A percentile compares a stretch with the other conserved stretches of the same genome.
Conservation (phyloP, 164 flowering plant species). For the Taxillus chinensis region DNA sequence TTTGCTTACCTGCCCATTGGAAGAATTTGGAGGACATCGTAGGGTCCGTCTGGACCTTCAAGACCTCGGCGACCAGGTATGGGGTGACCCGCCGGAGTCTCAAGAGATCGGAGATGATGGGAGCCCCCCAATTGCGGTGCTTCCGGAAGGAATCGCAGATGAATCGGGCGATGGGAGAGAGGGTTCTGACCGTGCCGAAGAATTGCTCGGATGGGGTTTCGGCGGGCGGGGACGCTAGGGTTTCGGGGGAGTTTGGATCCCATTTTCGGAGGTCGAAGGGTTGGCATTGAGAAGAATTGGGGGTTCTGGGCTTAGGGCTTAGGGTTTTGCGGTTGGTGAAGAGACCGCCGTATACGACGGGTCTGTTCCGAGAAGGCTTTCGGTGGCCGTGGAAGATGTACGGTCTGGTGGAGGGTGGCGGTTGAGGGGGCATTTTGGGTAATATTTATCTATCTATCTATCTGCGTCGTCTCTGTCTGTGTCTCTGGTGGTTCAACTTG, state of each 20-base stretch:
- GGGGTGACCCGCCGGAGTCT: slow-evolving; percentile 88
- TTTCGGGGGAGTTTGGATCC: slow-evolving; percentile 44
- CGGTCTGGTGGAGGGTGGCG: slow-evolving; percentile 26
- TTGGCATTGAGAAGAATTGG: slow-evolving; percentile 19
- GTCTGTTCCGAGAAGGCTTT: slow-evolving; percentile 71
- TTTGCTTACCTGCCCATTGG: slow-evolving; percentile 93
- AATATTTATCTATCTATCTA: too few species aligned
- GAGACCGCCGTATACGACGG: slow-evolving; percentile 68
- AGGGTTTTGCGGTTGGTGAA: slow-evolving; percentile 62
- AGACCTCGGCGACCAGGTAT: slow-evolving; percentile 66
- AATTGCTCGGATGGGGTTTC: slow-evolving; percentile 35
- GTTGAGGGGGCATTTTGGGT: slow-evolving; percentile 39
- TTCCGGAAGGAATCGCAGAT: slow-evolving; percentile 73
- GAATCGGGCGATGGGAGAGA: slow-evolving; percentile 89
- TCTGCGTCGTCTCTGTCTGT: too few species aligned
- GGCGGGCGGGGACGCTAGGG: slow-evolving; percentile 12
- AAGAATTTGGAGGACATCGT: slow-evolving; percentile 66
- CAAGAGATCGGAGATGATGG: slow-evolving; percentile 45
- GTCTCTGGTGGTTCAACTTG: too few species aligned
- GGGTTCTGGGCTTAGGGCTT: slow-evolving; percentile 24
- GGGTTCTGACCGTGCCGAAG: slow-evolving; percentile 34
- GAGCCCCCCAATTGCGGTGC: slow-evolving; percentile 56
- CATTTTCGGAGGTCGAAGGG: slow-evolving; percentile 50
- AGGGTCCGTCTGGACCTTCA: slow-evolving; percentile 57
- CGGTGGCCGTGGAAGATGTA: slow-evolving; percentile 88